Percentiles rank a stretch among this genome's conserved stretches.
phyloP scores from a whole-genome alignment of 768 basidiomycete genomes.

The Leccinum longicurvipes region DNA sequence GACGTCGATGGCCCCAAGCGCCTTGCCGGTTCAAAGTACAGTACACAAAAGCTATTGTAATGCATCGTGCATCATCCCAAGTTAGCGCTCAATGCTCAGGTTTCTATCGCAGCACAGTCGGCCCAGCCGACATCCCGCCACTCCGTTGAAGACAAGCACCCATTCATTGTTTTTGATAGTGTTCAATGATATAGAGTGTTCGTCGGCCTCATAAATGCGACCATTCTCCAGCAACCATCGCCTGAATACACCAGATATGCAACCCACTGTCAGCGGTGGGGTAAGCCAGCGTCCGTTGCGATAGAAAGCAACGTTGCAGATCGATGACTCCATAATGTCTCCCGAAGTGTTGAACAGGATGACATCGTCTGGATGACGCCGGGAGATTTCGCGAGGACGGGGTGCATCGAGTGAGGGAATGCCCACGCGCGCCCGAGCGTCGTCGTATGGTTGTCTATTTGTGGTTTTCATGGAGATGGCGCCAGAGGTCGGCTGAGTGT shows the following conservation, averaged over 20 bases:
- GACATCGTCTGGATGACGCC: constrained; percentile 46
- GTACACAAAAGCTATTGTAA: constrained; percentile 4
- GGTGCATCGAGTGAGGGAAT: constrained; percentile 33
- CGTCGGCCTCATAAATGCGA: constrained; percentile 49
- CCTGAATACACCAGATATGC: constrained; percentile 69
- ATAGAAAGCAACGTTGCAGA: constrained; percentile 70
- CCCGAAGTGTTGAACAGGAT: constrained; percentile 54
- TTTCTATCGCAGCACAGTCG: constrained; percentile 8
- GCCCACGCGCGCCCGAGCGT: constrained; percentile 56
- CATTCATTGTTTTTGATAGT: constrained; percentile 52
- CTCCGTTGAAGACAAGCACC: constrained; percentile 70
- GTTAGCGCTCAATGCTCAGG: background rate
- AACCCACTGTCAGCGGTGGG: constrained; percentile 57
- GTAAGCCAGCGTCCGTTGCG: constrained; percentile 61
- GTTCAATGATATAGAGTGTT: constrained; percentile 40
- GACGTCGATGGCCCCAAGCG: constrained; percentile 30
- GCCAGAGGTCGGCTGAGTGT: constrained; percentile 49
- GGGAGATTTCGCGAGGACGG: background rate
- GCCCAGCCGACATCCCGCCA: constrained; percentile 66
- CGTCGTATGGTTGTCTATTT: constrained; percentile 52
- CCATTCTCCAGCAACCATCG: constrained; percentile 64
- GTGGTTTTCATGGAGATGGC: constrained; percentile 71
- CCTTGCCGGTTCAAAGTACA: constrained; percentile 16
- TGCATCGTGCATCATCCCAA: background rate
- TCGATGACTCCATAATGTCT: constrained; percentile 60